These are phyloP conservation scores for Ophiostoma quercus DNA, from an alignment of 2,329 filamentous ascomycete species.

Conservation along the genomic window DNA sequence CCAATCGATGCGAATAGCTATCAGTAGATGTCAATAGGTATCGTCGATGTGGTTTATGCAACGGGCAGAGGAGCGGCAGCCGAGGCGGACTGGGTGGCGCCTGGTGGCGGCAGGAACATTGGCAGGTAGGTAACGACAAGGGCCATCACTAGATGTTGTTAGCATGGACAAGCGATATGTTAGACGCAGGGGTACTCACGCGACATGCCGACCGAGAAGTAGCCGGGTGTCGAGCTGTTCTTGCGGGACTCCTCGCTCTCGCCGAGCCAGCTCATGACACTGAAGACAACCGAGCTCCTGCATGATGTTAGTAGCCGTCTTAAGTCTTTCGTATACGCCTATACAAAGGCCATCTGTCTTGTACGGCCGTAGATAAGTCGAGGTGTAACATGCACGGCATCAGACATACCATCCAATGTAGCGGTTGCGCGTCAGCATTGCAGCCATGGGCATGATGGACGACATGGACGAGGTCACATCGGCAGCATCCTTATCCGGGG, in stretches of 20 bases:
- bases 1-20: too few species aligned
- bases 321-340: too few species aligned
- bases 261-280: constrained; percentile 70
- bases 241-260: constrained; percentile 65
- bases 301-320: constrained; percentile 17
- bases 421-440: constrained; percentile 89
- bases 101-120: constrained; percentile 35
- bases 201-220: constrained; percentile 38
- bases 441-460: constrained; percentile 89
- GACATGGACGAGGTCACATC: constrained; percentile 68
- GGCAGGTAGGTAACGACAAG: constrained; percentile 37
- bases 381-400: background rate
- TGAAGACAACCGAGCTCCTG: constrained; percentile 68
- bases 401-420: constrained; percentile 58
- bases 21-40: background rate
- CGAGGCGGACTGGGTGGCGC: constrained; percentile 29
- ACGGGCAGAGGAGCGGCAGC: constrained; percentile 31
- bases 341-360: background rate
- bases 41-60: constrained; percentile 20
- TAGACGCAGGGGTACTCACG: constrained; percentile 28
- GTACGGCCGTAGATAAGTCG: background rate
- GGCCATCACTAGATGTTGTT: constrained; percentile 33
- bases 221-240: constrained; percentile 58
- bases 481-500: constrained; percentile 54
- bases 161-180: background rate